Base-by-base conservation (phyloP, 306 rosid species). In the Dryas alaskensis region DNA sequence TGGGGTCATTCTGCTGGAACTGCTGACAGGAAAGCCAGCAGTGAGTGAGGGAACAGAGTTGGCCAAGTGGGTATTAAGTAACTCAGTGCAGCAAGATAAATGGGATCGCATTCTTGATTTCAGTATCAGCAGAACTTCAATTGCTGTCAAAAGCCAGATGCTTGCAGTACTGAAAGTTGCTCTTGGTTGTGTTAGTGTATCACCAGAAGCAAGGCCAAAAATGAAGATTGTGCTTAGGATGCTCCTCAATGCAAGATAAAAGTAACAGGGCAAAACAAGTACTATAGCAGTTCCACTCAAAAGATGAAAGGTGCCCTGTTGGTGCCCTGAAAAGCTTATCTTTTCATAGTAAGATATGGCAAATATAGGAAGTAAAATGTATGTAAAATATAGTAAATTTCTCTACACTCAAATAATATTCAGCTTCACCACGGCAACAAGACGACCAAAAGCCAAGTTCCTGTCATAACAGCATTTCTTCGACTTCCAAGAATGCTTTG, bases 21-120 rank as follows among this genome's bases (percentile, higher is more conserved):
- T 94, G 81, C 74, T 94, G 61, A 89, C 96, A 0, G 99, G 99
- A 77, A 94, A 88, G 66, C 87, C 87, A 40, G 96, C 93, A 8
- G 88, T 94, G 65, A 88, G 85, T 0, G 95, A 88, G 69, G 99
- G 96, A 47, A 80, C 82, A 1, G 97, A 92, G 86, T 86, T 92
- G 86, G 92, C 88, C 49, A 94, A 92, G 74, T 88, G 88, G 89
- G 96, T 87, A 44, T 50, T 64, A 60, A 79, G 76, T 11, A 74
- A 86, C 60, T 76, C 96, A 0, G 67, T 54, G 42, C 80, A 81
- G 68, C 88, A 81, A 46, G 88, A 75, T 10, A 80, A 75, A 40
- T 70, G 72, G 81, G 85, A 90, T 74, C 67, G 77, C 77, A 78
- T 87, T 76, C 96, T 94, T 77, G 99, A 94, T 63, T 48, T 40